A percentile compares a stretch with the other conserved stretches of the same genome.
These are phyloP conservation scores for Barnettozyma sp. DNA, from an alignment of 805 yeast species.

Conservation along the genomic window DNA sequence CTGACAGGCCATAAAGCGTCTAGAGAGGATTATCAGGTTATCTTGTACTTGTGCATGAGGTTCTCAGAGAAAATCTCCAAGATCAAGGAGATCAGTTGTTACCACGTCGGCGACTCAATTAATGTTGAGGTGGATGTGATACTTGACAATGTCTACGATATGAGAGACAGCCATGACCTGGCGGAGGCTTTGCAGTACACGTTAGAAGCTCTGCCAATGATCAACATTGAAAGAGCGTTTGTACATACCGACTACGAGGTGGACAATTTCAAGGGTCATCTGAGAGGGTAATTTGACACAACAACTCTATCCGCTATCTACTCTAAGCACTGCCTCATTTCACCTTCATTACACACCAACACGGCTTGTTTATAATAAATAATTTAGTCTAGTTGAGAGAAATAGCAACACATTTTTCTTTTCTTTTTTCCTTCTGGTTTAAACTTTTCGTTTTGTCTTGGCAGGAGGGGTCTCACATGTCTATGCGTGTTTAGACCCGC, in stretches of 20 bases:
- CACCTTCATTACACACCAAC: no score
- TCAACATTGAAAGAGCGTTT: slow-evolving; percentile 72
- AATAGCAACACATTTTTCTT: no score
- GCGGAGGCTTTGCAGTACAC: slow-evolving; percentile 81
- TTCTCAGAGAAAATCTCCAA: slow-evolving; percentile 61
- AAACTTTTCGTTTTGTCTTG: no score
- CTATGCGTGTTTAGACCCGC: no score
- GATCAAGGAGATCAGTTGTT: slow-evolving; percentile 61
- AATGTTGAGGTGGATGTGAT: slow-evolving; percentile 74
- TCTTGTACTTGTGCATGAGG: slow-evolving; percentile 59
- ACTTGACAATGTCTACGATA: slow-evolving; percentile 40
- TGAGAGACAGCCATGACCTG: slow-evolving; percentile 70
- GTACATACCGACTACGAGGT: slow-evolving; percentile 65
- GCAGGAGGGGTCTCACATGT: no score
- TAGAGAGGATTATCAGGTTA: slow-evolving; percentile 53
- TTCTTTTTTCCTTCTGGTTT: no score
- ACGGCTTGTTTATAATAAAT: no score
- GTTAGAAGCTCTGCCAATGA: slow-evolving; percentile 66
- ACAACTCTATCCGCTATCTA: not conserved
- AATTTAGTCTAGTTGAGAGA: no score
- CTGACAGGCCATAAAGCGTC: slow-evolving; percentile 69
- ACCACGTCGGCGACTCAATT: slow-evolving; percentile 72
- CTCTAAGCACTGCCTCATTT: no score
- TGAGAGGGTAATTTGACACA: slow-evolving; percentile 12
- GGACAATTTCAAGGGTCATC: slow-evolving; percentile 34